Conservation (phyloP, 2,329 filamentous ascomycete genomes). For the Stylonectria norvegica region DNA sequence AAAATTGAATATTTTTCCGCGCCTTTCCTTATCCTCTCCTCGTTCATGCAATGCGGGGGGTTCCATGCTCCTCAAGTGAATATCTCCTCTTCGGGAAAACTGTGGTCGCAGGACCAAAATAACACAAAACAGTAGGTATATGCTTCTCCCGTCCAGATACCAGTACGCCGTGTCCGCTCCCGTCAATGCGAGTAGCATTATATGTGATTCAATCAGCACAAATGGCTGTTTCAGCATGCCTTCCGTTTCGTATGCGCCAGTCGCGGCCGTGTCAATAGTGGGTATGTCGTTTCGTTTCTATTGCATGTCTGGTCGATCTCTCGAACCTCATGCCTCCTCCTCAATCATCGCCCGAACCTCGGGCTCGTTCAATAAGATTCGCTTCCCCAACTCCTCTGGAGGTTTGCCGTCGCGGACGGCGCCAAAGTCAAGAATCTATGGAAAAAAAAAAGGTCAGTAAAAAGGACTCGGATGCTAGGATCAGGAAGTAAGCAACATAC, state of each 20-base stretch:
- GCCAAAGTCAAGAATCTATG: constrained; percentile 92
- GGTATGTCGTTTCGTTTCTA: constrained; percentile 3
- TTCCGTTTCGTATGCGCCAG: constrained; percentile 7
- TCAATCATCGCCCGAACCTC: constrained; percentile 51
- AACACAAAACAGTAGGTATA: constrained; percentile 21
- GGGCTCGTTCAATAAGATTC: constrained; percentile 63
- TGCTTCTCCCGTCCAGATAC: constrained; percentile 15
- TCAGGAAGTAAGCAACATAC: constrained; percentile 57
- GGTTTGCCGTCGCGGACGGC: constrained; percentile 85
- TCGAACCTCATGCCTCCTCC: constrained; percentile 35
- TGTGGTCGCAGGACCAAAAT: no score
- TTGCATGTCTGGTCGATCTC: constrained; percentile 11
- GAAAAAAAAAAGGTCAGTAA: no score
- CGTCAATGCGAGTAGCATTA: constrained; percentile 18
- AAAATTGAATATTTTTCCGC: no score
- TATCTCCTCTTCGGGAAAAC: no score
- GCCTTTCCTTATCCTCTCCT: no score
- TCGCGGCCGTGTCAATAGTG: constrained; percentile 17
- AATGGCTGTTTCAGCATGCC: constrained; percentile 16
- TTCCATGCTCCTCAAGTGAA: no score
- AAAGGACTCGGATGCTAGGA: no score
- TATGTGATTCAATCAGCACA: constrained; percentile 23
- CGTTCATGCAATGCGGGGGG: no score
- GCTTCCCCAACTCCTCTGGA: constrained; percentile 70
- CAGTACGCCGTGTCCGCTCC: constrained; percentile 21